These are phyloP conservation scores for Pseudogymnoascus sp. DNA, from an alignment of 2,329 filamentous ascomycete genomes.

Conservation along the genomic window DNA sequence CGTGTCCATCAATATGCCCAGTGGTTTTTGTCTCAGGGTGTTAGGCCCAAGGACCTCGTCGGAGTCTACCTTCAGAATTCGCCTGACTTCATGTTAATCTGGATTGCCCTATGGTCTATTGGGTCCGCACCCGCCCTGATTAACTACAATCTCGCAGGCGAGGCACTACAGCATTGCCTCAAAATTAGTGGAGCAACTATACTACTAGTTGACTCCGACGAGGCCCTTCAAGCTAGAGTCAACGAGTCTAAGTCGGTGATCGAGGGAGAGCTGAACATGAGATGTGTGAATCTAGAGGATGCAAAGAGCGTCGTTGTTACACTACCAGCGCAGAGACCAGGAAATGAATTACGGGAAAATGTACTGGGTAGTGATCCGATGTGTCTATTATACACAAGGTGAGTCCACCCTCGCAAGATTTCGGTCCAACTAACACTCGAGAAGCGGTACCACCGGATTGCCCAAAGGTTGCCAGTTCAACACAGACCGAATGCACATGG, in stretches of 20 bases:
- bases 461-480: slow-evolving; percentile 64
- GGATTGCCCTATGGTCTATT: slow-evolving; percentile 57
- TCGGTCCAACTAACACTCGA: background rate
- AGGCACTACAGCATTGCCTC: slow-evolving; percentile 59
- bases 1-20: slow-evolving; percentile 53
- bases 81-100: slow-evolving; percentile 58
- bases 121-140: slow-evolving; percentile 64
- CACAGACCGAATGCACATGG: slow-evolving; percentile 34
- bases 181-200: slow-evolving; percentile 48
- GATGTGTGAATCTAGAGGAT: slow-evolving; percentile 44
- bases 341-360: slow-evolving; percentile 46
- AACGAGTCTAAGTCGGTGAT: slow-evolving; percentile 50
- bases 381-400: slow-evolving; percentile 63
- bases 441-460: slow-evolving; percentile 64
- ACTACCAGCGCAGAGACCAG: slow-evolving; percentile 43
- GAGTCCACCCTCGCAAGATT: slow-evolving; percentile 12
- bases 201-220: slow-evolving; percentile 51
- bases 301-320: slow-evolving; percentile 41
- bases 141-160: slow-evolving; percentile 60
- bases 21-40: slow-evolving; percentile 52
- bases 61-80: slow-evolving; percentile 62
- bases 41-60: slow-evolving; percentile 53
- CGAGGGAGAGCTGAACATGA: slow-evolving; percentile 40
- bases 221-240: slow-evolving; percentile 47
- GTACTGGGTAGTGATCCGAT: slow-evolving; percentile 48